A percentile compares a stretch with the other conserved stretches of the same genome.
Conservation (phyloP, 192 early-diverging fungal genomes). For the Coemansia pectinata region DNA sequence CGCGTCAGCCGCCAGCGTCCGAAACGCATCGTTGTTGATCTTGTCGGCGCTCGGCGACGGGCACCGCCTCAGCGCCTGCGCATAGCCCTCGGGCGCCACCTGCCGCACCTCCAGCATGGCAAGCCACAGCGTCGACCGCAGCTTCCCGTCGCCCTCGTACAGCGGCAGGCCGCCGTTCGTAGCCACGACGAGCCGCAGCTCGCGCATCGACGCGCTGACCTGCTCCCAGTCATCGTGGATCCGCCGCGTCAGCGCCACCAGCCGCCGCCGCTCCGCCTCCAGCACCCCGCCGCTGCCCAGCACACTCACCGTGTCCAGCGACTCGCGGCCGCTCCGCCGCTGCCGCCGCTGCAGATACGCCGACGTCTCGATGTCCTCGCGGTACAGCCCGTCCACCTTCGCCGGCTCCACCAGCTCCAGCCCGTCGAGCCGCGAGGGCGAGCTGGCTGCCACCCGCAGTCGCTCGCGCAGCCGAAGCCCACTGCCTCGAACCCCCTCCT, state of each 20-base stretch:
- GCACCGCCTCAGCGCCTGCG: constrained; percentile 67
- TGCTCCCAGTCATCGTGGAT: constrained; percentile 50
- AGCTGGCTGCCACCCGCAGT: constrained; percentile 32
- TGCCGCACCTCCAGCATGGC: constrained; percentile 51
- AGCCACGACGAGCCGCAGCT: constrained; percentile 35
- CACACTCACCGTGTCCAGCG: not conserved
- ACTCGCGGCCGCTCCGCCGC: not conserved
- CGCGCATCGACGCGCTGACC: constrained; percentile 41
- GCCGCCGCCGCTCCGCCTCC: constrained; percentile 24
- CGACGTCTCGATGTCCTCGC: constrained; percentile 36
- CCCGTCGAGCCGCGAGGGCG: constrained; percentile 39
- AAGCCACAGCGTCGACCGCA: constrained; percentile 41
- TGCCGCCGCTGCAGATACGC: constrained; percentile 39
- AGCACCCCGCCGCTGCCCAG: not conserved
- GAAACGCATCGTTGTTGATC: constrained; percentile 89
- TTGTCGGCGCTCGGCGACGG: constrained; percentile 74
- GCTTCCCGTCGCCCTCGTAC: not conserved
- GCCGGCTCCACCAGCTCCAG: constrained; percentile 54
- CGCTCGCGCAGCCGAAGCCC: constrained; percentile 30
- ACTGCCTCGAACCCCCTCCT: not conserved
- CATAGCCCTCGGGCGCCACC: constrained; percentile 61
- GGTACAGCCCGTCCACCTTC: constrained; percentile 39
- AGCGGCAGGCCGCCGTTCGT: constrained; percentile 35
- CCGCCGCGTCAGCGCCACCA: constrained; percentile 39
- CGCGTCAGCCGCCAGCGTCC: constrained; percentile 79